Base-by-base conservation (phyloP, 2,329 filamentous ascomycete genomes). In the Trichoderma afroharzianum region DNA sequence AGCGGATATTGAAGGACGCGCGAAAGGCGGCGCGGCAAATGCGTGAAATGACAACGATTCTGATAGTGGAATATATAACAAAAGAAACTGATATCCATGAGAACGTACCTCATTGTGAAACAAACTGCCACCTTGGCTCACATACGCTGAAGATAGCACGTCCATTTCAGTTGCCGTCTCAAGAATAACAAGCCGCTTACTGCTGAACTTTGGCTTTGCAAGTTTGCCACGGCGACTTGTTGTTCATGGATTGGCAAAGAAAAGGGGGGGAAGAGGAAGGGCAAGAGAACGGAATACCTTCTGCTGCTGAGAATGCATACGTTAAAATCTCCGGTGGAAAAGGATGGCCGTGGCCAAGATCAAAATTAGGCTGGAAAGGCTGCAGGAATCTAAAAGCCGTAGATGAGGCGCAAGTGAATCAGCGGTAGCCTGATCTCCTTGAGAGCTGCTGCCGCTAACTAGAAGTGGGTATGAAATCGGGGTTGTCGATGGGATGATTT, bases 301-400 rank as follows among this genome's bases (percentile, higher is more conserved):
- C 62, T 77, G 75, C 64, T 78, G 75, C 79, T 79, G 78, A 69
- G 78, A 74, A 79, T 76, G 79, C 78, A 79, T 79, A 71, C 75
- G 78, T 72, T 66, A 75, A 71, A 64, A 73, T 75, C 55, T 71
- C 69, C 69, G 62, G 36, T 11, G 55, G 55, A 55, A 57, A 50
- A 33, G 12, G 32, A 62, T 30, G n/a, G 28, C 43, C 43, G 55
- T 43, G 12, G 21, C 55, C 33, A 43, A 57, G 30, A 55, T 24
- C 14, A 26, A 43, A 50, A 47, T 28, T 32, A 39, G 57, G 63
- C 57, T 63, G 11, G 26, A 28, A 36, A 28, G 61, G 59, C 61
- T 50, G 15, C n/a, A 24, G 47, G 50, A 28, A 32, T 64, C 30
- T 64, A 7, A 30, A 24, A 63, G 30, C 18, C 24, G 63, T 57